These are phyloP conservation scores for Annulohypoxylon truncatum DNA, from an alignment of 2,329 filamentous ascomycete species.

Conservation along the genomic window DNA sequence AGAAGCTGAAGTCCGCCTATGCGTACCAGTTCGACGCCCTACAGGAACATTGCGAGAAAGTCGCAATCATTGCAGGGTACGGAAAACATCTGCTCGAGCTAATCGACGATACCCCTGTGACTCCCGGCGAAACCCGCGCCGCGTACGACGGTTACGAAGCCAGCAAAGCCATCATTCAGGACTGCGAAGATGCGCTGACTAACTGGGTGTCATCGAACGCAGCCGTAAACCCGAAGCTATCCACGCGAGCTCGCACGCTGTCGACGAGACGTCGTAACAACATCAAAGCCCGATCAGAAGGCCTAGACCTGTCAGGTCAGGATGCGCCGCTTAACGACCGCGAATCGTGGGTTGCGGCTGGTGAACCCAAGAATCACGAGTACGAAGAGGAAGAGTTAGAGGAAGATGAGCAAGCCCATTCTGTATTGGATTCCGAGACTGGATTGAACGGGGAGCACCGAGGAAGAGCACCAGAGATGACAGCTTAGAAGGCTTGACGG, in stretches of 20 bases:
- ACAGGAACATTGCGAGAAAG: constrained; percentile 96
- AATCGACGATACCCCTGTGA: constrained; percentile 96
- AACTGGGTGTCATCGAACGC: constrained; percentile 97
- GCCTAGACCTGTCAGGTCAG: constrained; percentile 84
- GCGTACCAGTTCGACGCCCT: constrained; percentile 98
- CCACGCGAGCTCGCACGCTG: constrained; percentile 85
- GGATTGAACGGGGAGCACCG: constrained; percentile 66
- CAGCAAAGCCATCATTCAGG: constrained; percentile 98
- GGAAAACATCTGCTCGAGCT: constrained; percentile 98
- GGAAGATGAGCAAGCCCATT: constrained; percentile 69
- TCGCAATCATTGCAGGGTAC: constrained; percentile 96
- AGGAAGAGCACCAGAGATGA: constrained; percentile 44
- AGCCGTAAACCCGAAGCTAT: constrained; percentile 87
- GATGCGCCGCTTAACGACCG: constrained; percentile 81
- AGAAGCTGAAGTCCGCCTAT: constrained; percentile 99
- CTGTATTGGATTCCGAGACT: constrained; percentile 63
- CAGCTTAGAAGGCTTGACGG: constrained; percentile 26
- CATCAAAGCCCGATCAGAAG: constrained; percentile 73
- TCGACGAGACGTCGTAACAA: constrained; percentile 85
- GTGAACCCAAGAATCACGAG: constrained; percentile 68
- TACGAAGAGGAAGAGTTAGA: constrained; percentile 74
- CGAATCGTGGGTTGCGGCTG: constrained; percentile 86
- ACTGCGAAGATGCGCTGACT: constrained; percentile 96
- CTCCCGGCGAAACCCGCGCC: constrained; percentile 92
- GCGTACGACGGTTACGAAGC: constrained; percentile 99